Evolutionary conservation across 371 early-diverging fungal species (phyloP), one percentile per base, ranked within the genome.

Genomic region (Batrachochytrium dendrobatidis): DNA sequence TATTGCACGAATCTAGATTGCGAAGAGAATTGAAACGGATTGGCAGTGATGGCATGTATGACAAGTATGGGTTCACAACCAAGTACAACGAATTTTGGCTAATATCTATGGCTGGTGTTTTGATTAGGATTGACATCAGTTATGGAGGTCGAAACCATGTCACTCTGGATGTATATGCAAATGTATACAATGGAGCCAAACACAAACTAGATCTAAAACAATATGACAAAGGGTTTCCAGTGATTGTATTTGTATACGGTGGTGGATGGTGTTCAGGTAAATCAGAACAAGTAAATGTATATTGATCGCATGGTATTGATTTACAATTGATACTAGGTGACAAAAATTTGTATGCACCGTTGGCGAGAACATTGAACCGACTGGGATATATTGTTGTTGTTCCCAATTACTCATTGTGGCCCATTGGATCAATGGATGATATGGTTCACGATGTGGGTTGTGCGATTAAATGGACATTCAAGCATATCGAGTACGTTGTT

Each of bases 391-490:
- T 83, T 15, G 86, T 86, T 0, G 76, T 88, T 22, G 73, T 88
- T n/a, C 87, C 88, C 20, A 81, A 87, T 58, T 88, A 88, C 65
- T 72, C 82, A 6, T 76, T 85, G 62, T 86, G 75, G 58, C 88
- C 90, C 3, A 44, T 69, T 43, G 88, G 79, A 22, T 75, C 67
- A 29, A 61, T 80, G 20, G 76, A 65, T 18, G 68, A 71, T 22
- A 87, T 87, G 76, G 76, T 86, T 48, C 63, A 79, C 17, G 88
- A 88, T 63, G 71, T 90, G 18, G 72, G 77, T 58, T 60, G 66
- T 30, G 77, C 83, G 7, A 71, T 88, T 20, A 66, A 71, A 39
- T 90, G 90, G 90, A 63, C 67, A 7, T 44, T 54, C 29, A 39
- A 60, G 20, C 55, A 69, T 59, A 65, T 69, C 29, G n/a, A 29